Evolutionary conservation across 768 basidiomycete species (phyloP).

Genomic region (Tricholoma sp.): DNA sequence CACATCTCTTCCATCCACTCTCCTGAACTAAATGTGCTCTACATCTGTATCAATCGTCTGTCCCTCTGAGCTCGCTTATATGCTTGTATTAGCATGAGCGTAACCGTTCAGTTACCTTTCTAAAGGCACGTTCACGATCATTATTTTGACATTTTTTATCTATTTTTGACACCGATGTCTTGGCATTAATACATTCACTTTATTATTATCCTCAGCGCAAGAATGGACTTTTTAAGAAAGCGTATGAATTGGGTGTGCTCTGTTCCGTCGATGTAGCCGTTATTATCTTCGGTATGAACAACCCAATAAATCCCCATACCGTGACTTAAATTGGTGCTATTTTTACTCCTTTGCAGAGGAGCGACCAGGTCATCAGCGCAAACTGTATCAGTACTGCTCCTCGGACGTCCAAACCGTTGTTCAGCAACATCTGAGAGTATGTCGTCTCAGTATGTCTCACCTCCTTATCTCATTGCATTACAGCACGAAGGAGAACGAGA

Average conservation of each 20-base stretch:
- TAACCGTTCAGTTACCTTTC: conserved; percentile 86
- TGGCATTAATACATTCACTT: conserved; percentile 36
- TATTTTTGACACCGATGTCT: conserved; percentile 57
- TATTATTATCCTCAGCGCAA: conserved; percentile 54
- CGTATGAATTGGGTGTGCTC: conserved; percentile 85
- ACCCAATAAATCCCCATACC: not conserved
- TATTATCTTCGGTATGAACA: conserved; percentile 61
- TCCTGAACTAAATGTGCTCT: conserved; percentile 20
- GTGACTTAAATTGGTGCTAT: conserved; percentile 31
- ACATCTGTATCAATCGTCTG: not conserved
- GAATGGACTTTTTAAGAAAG: conserved; percentile 89
- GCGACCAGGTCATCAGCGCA: conserved; percentile 71
- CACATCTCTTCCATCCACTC: not conserved
- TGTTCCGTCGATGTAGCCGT: conserved; percentile 87
- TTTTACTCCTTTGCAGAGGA: conserved; percentile 54
- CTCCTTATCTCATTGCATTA: conserved; percentile 8
- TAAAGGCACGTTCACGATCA: conserved; percentile 56
- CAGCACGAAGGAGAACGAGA: conserved; percentile 50
- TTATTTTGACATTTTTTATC: conserved; percentile 35
- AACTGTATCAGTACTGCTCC: conserved; percentile 81
- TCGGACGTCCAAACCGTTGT: conserved; percentile 65
- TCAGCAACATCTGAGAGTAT: conserved; percentile 52
- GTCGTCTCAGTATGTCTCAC: conserved; percentile 12
- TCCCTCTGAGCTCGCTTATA: conserved; percentile 26
- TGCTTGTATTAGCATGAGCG: conserved; percentile 70